A percentile compares a stretch with the other conserved stretches of the same genome.
Evolutionary conservation across 164 flowering plant species (phyloP).

Genomic region (Magnolia officinalis): DNA sequence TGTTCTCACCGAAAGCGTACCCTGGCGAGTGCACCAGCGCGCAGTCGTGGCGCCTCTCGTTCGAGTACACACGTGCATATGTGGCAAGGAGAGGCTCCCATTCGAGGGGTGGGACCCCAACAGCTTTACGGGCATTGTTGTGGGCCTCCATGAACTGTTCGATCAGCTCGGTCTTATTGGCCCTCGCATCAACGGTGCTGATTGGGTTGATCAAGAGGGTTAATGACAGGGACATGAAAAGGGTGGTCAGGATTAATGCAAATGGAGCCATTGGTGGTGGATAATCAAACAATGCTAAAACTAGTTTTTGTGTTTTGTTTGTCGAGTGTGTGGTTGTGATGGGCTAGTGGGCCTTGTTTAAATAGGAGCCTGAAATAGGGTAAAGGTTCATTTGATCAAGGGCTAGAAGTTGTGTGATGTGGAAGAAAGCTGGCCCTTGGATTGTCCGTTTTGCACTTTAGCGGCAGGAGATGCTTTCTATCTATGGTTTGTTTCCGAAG

Average conservation of each 20-base stretch:
- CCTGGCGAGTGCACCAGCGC: constrained; percentile 17
- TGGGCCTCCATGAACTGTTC: constrained; percentile 19
- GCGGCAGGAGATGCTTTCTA: not conserved
- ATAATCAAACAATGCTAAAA: not conserved
- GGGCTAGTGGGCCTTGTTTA: not conserved
- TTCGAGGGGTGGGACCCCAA: constrained; percentile 22
- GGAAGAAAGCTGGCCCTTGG: not conserved
- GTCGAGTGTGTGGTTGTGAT: too few species aligned
- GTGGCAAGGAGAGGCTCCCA: constrained; percentile 20
- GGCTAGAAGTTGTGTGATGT: not conserved
- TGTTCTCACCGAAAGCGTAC: constrained; percentile 17
- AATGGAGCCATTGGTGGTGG: not conserved
- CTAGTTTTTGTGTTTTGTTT: too few species aligned
- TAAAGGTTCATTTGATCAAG: not conserved
- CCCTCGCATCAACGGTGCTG: not conserved
- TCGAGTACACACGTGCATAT: constrained; percentile 21
- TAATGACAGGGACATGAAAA: not conserved
- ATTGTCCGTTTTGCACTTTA: not conserved
- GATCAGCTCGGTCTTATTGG: not conserved
- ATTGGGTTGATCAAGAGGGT: not conserved
- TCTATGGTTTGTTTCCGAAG: not conserved
- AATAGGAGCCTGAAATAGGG: not conserved
- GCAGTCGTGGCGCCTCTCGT: constrained; percentile 21
- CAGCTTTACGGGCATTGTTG: constrained; percentile 20
- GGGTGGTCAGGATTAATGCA: not conserved